Evolutionary conservation across 192 early-diverging fungal genomes (phyloP).

Genomic region (Backusella westeae): DNA sequence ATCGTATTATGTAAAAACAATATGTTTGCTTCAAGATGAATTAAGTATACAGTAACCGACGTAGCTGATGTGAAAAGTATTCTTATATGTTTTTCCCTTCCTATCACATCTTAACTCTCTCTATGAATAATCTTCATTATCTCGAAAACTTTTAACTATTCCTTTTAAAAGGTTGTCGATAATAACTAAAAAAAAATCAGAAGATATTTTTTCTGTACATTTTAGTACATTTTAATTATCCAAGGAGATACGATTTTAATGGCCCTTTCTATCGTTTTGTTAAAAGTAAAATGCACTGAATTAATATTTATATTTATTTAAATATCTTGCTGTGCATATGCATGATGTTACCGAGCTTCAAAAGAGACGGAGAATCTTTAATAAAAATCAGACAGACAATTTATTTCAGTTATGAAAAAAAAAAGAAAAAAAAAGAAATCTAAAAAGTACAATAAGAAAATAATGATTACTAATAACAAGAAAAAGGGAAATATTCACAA

Average conservation of each 20-base stretch:
- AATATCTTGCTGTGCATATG: not conserved
- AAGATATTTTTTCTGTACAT: not conserved
- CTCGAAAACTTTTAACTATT: not conserved
- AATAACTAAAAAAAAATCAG: not conserved
- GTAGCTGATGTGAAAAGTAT: too few relatives aligned
- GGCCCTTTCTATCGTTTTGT: not conserved
- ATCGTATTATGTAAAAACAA: too few relatives aligned
- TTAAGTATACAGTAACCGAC: too few relatives aligned
- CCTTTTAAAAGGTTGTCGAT: not conserved
- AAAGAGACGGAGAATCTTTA: not conserved
- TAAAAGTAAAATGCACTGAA: not conserved
- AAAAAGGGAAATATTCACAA: constrained; percentile 1
- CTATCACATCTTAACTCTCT: too few relatives aligned
- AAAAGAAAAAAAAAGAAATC: not conserved
- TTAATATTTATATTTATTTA: not conserved
- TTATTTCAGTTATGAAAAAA: not conserved
- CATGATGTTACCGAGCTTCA: not conserved
- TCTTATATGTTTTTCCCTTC: too few relatives aligned
- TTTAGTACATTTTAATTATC: not conserved
- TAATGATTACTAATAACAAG: not conserved
- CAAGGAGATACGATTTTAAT: not conserved
- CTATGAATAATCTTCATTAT: not conserved
- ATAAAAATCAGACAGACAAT: not conserved
- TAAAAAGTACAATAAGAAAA: not conserved
- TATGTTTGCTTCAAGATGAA: too few relatives aligned